phyloP scores from a whole-genome alignment of 306 rosid genomes.

The cucumber (Cucumis sativus) region DNA sequence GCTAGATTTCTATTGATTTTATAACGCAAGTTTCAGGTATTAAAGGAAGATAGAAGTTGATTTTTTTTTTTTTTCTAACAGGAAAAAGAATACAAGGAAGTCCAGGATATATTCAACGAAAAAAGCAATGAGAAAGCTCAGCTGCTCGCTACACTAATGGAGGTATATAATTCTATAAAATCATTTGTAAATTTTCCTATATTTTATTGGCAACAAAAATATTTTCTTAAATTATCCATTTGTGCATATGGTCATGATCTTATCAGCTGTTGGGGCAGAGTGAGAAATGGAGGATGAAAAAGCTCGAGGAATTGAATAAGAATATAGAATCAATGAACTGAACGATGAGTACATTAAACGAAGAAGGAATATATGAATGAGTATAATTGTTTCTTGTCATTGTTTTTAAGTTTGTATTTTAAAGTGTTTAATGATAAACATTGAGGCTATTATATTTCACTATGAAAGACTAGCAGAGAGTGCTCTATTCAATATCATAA shows the following conservation, averaged over 20 bases:
- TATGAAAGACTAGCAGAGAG: background rate
- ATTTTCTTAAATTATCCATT: background rate
- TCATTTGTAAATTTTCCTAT: background rate
- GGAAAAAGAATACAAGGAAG: conserved; percentile 85
- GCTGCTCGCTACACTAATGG: conserved; percentile 49
- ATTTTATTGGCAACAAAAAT: background rate
- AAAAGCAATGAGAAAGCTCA: conserved; percentile 73
- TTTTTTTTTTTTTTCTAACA: conserved; percentile 6
- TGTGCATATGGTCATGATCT: background rate
- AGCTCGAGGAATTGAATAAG: conserved; percentile 74
- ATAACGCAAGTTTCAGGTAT: background rate
- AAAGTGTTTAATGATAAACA: background rate
- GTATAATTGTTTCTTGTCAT: background rate
- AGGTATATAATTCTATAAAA: conserved; percentile 30
- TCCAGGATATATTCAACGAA: conserved; percentile 51
- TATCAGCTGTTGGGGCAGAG: conserved; percentile 61
- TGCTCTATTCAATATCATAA: background rate
- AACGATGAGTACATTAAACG: background rate
- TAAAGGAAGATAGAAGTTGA: background rate
- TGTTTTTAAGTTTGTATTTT: background rate
- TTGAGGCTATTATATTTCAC: background rate
- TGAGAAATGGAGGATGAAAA: conserved; percentile 65
- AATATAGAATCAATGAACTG: conserved; percentile 23
- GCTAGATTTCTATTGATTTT: background rate
- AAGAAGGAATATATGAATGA: background rate